Base-by-base conservation (phyloP, 176 grass and related monocot species). In the Elymus sibiricus region DNA sequence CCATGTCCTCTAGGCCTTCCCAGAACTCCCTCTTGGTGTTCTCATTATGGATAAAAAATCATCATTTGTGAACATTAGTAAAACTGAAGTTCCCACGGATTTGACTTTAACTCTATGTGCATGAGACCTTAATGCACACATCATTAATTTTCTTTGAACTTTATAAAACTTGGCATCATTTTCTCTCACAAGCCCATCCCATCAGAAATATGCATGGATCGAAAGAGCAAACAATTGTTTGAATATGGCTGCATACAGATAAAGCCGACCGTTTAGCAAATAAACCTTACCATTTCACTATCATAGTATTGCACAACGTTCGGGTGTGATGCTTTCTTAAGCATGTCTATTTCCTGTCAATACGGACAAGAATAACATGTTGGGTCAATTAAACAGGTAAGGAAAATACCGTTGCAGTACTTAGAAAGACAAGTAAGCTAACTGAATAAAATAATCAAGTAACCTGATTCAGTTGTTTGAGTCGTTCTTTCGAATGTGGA, bases 241-340 rank as follows among this genome's bases (percentile, higher is more conserved):
- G 4, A 28, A 76, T 51, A 81, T 80, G 61, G 24, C 21, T 24
- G 16, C 46, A 69, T 16, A 59, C 22, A 87, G 16, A 81, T 8
- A 81, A 87, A 72, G 28, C 14, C 16, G 6, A 74, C 60, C n/a
- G 64, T 35, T 84, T 64, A 78, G 79, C 35, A 70, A 78, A 56
- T 83, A 79, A 29, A 92, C 80, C 63, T 90, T 91, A 96, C 97
- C 92, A 96, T 78, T 53, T 94, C 92, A 77, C 92, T 94, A 69
- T 92, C 92, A 86, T 90, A 92, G 74, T 99, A 99, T 61, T 93
- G 94, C 79, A 99, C 97, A 31, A 99, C 96, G 81, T 99, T 99
- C 14, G 94, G 94, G 74, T 99, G 97, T 0, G 90, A 92, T 43
- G 95, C 90, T 83, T 89, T 84, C 78, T 85, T 96, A 69, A 99